Evolutionary conservation across 2,329 filamentous ascomycete genomes (phyloP), one percentile per base, ranked within the genome.

Genomic region (Sclerotinia spermophila): DNA sequence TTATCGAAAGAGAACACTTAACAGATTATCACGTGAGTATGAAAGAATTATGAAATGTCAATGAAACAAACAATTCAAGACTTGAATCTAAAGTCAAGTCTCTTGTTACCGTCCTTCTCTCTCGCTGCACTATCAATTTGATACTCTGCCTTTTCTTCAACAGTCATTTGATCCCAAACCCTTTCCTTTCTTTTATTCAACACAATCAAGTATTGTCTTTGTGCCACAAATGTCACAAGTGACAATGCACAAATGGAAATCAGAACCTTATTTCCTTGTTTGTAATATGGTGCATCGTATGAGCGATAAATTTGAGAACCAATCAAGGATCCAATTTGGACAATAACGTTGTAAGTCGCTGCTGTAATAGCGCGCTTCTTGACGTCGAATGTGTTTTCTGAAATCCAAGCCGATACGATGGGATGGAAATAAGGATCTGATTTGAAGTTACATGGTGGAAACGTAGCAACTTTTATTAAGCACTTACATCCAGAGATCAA

Each of bases 311-410:
- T 71, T 33, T 77, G 74, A 19, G 74, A 67, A 15, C 70, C 69
- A 19, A 75, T 82, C 45, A 84, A 81, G 2, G 77, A 79, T 33
- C 79, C 78, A 0, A 80, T 79, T 73, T 85, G 83, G 3, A 82
- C 81, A 53, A 81, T 82, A 81, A 85, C 84, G 76, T 90, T 90
- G 78, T 90, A 91, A 27, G 87, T 79, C 0, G 86, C 88, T 0
- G 87, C 85, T 0, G 86, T 86, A 1, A 92, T 86, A 1, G 89
- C 87, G 11, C 89, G 82, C 13, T 86, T 87, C 17, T 88, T 83
- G 17, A 91, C 87, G 2, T 85, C 83, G 72, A 89, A 87, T 5
- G 87, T 85, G 75, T 90, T 91, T 67, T 86, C 82, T 3, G 81
- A 82, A 74, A 81, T 82, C 82, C 83, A 85, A 27, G 77, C 81